phyloP scores from a whole-genome alignment of 2,329 filamentous ascomycete genomes.

The Calonectria hongkongensis region DNA sequence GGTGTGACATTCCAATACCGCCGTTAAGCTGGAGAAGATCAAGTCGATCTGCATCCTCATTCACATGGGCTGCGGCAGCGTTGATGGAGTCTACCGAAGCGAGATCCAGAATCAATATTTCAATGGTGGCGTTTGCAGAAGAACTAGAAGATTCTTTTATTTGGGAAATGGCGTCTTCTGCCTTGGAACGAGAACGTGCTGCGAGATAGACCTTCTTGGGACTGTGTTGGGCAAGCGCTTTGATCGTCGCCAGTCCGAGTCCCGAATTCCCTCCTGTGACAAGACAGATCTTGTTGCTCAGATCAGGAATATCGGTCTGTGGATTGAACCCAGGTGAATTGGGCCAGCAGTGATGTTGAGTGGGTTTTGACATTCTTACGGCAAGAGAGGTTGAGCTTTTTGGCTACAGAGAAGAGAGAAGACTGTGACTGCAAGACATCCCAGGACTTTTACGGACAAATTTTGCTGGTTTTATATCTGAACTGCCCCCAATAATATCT shows the following conservation, averaged over 20 bases:
- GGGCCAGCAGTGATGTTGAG: conserved; percentile 19
- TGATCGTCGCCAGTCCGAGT: conserved; percentile 27
- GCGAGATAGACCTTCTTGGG: conserved; percentile 31
- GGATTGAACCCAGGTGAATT: conserved; percentile 26
- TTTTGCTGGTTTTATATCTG: background rate
- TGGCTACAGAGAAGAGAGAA: background rate
- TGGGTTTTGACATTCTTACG: background rate
- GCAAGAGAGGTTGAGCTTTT: background rate
- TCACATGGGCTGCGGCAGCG: conserved; percentile 30
- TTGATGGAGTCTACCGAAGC: conserved; percentile 26
- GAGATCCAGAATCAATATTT: conserved; percentile 33
- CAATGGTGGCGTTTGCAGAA: conserved; percentile 10
- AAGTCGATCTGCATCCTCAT: conserved; percentile 21
- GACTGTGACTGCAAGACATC: background rate
- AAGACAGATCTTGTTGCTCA: conserved; percentile 24
- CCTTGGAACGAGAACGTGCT: conserved; percentile 21
- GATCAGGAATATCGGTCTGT: conserved; percentile 31
- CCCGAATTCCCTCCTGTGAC: conserved; percentile 36
- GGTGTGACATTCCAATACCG: conserved; percentile 18
- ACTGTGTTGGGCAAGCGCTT: conserved; percentile 34
- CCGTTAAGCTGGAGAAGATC: conserved; percentile 36
- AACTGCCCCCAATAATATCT: background rate
- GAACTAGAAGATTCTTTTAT: conserved; percentile 10
- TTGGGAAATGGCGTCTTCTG: conserved; percentile 6
- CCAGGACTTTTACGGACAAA: background rate